Conservation (phyloP, 257 asterid species). For the Solanum lignicaule region DNA sequence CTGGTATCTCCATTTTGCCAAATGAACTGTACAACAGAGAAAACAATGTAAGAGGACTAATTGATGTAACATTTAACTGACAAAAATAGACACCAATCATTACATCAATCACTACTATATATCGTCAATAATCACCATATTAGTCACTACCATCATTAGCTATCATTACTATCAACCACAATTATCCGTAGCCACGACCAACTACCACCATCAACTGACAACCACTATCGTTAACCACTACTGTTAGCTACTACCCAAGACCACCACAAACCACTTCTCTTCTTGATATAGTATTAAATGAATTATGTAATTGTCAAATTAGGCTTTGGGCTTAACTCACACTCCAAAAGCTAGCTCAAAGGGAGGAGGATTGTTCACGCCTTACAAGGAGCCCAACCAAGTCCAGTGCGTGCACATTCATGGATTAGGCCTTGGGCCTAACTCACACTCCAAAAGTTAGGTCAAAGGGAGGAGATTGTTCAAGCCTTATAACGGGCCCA, state of each 20-base stretch:
- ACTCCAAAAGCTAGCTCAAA: not conserved
- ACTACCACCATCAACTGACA: not conserved
- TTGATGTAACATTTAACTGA: not conserved
- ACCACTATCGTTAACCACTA: not conserved
- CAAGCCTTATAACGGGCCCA: not conserved
- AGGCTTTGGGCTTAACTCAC: not conserved
- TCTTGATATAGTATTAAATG: not conserved
- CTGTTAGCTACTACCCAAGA: not conserved
- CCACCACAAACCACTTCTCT: not conserved
- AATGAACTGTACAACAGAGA: not conserved
- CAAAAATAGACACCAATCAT: not conserved
- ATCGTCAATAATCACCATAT: not conserved
- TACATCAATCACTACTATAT: not conserved
- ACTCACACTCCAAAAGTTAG: not conserved
- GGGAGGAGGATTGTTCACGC: not conserved
- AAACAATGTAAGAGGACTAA: not conserved
- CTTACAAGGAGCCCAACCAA: not conserved
- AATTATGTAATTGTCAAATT: not conserved
- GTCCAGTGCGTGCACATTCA: fast-evolving
- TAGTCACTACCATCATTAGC: not conserved
- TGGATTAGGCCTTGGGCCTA: not conserved
- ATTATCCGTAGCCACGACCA: not conserved
- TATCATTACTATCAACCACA: not conserved
- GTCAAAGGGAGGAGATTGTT: not conserved
- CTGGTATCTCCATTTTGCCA: not conserved